These are phyloP conservation scores for Penicillium fuscoglaucum DNA, from an alignment of 2,329 filamentous ascomycete species.

Conservation along the genomic window DNA sequence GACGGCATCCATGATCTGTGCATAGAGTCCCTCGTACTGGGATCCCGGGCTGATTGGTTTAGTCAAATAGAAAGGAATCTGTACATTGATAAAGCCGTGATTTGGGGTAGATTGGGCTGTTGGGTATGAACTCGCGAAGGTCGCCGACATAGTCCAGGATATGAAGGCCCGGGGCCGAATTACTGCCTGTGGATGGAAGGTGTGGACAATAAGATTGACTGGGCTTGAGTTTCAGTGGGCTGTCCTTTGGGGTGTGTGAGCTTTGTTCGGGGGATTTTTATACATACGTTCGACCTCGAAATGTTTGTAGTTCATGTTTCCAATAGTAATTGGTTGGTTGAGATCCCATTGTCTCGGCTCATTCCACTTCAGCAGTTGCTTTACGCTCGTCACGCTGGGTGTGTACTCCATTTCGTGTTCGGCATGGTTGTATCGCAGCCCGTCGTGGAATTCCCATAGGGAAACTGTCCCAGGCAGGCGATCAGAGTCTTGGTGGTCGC, in stretches of 20 bases:
- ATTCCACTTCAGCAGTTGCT: conserved; percentile 34
- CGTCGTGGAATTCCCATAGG: conserved; percentile 41
- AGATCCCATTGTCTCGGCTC: conserved; percentile 15
- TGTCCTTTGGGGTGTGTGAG: not conserved
- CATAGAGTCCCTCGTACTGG: conserved; percentile 11
- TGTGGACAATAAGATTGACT: conserved; percentile 42
- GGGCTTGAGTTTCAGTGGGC: not conserved
- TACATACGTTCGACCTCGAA: conserved; percentile 7
- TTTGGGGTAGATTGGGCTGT: no score
- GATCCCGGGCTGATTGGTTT: not conserved
- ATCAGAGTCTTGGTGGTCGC: conserved; percentile 34
- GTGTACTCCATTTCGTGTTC: conserved; percentile 46
- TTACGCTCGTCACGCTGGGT: conserved; percentile 35
- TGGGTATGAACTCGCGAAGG: conserved; percentile 21
- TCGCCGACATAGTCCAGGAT: conserved; percentile 34
- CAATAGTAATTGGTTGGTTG: conserved; percentile 7
- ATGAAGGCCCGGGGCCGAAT: conserved; percentile 39
- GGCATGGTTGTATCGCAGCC: conserved; percentile 41
- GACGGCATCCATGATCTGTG: conserved; percentile 24
- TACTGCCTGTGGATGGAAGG: conserved; percentile 34
- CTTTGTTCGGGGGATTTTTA: not conserved
- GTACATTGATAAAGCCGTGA: conserved; percentile 34
- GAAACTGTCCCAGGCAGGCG: conserved; percentile 36
- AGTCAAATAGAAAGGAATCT: conserved; percentile 31
- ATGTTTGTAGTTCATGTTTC: conserved; percentile 21